These are phyloP conservation scores for Hysterangium stoloniferum DNA, from an alignment of 768 basidiomycete species.

Conservation along the genomic window DNA sequence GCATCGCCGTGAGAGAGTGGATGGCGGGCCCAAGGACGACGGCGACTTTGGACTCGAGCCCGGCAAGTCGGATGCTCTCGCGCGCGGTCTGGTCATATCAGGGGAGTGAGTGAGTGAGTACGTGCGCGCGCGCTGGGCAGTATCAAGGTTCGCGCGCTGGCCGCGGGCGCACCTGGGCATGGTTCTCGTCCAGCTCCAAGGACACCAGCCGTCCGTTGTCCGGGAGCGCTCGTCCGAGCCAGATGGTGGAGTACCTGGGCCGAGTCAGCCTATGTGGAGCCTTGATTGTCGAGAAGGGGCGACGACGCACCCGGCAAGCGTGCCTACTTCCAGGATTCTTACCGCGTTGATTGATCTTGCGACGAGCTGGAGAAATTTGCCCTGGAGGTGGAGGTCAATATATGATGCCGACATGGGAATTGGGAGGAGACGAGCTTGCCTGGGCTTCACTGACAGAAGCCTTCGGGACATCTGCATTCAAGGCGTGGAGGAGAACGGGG, in stretches of 20 bases:
- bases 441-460: constrained; percentile 15
- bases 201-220: constrained; percentile 25
- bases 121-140: too few relatives aligned
- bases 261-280: constrained; percentile 3
- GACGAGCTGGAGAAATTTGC: constrained; percentile 49
- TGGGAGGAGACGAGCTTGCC: background rate
- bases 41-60: constrained; percentile 39
- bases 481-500: constrained; percentile 8
- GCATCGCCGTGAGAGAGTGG: constrained; percentile 41
- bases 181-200: constrained; percentile 22
- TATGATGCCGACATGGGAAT: background rate
- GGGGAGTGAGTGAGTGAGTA: too few relatives aligned
- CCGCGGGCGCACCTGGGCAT: constrained; percentile 19
- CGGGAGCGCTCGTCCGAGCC: constrained; percentile 24
- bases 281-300: constrained; percentile 12
- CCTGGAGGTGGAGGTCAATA: constrained; percentile 29
- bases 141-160: too few relatives aligned
- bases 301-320: constrained; percentile 47
- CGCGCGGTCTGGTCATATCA: constrained; percentile 50
- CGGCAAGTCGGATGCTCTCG: constrained; percentile 49
- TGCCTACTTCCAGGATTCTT: constrained; percentile 56
- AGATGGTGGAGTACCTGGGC: constrained; percentile 24
- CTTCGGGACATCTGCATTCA: constrained; percentile 11
- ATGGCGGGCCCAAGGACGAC: constrained; percentile 46
- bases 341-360: constrained; percentile 45